Evolutionary conservation across 352 stramenopile genomes (phyloP).

Genomic region (Pythium dissimile): DNA sequence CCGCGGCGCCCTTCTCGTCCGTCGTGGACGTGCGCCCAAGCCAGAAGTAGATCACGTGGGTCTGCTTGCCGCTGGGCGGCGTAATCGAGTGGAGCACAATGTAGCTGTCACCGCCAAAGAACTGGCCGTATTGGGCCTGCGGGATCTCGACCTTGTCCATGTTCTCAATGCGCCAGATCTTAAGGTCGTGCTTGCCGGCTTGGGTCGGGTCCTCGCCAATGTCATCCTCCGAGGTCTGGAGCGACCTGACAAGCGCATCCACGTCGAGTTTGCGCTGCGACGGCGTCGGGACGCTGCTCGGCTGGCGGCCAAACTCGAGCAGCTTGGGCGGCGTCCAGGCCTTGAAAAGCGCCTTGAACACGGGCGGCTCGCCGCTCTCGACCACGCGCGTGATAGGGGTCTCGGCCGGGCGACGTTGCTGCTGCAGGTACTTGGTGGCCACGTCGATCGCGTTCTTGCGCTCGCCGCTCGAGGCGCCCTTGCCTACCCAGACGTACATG

Average conservation of each 20-base stretch:
- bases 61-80: slow-evolving; percentile 54
- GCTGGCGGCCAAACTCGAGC: slow-evolving; percentile 63
- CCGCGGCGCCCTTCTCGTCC: slow-evolving; percentile 85
- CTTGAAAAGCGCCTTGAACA: slow-evolving; percentile 87
- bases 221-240: slow-evolving; percentile 57
- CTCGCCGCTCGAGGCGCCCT: slow-evolving; percentile 73
- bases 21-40: slow-evolving; percentile 80
- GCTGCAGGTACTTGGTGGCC: slow-evolving; percentile 82
- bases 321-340: slow-evolving; percentile 67
- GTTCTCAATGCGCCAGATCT: slow-evolving; percentile 91
- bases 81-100: slow-evolving; percentile 89
- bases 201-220: slow-evolving; percentile 63
- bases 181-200: slow-evolving; percentile 73
- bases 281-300: slow-evolving; percentile 41
- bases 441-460: slow-evolving; percentile 85
- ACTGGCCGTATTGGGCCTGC: slow-evolving; percentile 84
- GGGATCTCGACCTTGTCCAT: slow-evolving; percentile 85
- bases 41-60: slow-evolving; percentile 92
- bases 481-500: slow-evolving; percentile 92
- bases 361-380: slow-evolving; percentile 73
- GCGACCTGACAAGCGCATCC: slow-evolving; percentile 44
- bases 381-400: slow-evolving; percentile 84
- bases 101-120: slow-evolving; percentile 96
- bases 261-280: slow-evolving; percentile 55
- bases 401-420: slow-evolving; percentile 43